phyloP scores from a whole-genome alignment of 768 basidiomycete species.

The Pleurotus eryngii region DNA sequence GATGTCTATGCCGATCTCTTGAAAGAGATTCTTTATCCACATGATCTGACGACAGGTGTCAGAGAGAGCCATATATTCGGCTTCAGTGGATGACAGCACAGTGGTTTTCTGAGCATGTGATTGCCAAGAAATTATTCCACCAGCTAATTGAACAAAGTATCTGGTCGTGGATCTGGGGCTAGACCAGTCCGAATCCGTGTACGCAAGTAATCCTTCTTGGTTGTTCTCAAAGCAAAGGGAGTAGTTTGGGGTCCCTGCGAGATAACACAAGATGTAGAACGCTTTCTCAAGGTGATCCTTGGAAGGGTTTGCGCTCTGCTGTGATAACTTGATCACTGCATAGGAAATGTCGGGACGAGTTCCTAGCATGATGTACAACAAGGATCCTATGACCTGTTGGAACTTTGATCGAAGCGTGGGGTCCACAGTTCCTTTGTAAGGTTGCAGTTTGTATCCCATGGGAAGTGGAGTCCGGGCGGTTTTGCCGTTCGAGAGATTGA shows the following conservation, averaged over 20 bases:
- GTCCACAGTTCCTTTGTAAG: too few relatives aligned
- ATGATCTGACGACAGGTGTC: too few relatives aligned
- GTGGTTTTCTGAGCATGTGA: conserved; percentile 28
- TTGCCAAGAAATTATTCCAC: conserved; percentile 27
- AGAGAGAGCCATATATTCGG: conserved; percentile 28
- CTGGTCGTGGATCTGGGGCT: conserved; percentile 22
- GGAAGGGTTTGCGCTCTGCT: background rate
- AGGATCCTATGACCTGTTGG: too few relatives aligned
- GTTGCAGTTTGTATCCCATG: too few relatives aligned
- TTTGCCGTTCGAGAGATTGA: too few relatives aligned
- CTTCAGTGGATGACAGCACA: conserved; percentile 26
- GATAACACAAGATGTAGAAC: conserved; percentile 24
- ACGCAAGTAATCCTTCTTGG: background rate
- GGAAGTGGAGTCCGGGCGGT: too few relatives aligned
- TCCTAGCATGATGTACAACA: too few relatives aligned
- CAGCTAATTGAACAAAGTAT: conserved; percentile 22
- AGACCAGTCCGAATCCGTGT: conserved; percentile 23
- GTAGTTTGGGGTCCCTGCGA: conserved; percentile 18
- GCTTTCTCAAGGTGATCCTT: conserved; percentile 21
- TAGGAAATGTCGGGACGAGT: too few relatives aligned
- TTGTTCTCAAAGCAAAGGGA: conserved; percentile 13
- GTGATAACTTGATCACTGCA: too few relatives aligned
- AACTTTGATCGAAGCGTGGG: too few relatives aligned
- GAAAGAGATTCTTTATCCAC: too few relatives aligned
- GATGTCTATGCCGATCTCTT: too few relatives aligned